These are phyloP conservation scores for Alopecurus myosuroides DNA, from an alignment of 176 grass and related monocot genomes.

Conservation along the genomic window DNA sequence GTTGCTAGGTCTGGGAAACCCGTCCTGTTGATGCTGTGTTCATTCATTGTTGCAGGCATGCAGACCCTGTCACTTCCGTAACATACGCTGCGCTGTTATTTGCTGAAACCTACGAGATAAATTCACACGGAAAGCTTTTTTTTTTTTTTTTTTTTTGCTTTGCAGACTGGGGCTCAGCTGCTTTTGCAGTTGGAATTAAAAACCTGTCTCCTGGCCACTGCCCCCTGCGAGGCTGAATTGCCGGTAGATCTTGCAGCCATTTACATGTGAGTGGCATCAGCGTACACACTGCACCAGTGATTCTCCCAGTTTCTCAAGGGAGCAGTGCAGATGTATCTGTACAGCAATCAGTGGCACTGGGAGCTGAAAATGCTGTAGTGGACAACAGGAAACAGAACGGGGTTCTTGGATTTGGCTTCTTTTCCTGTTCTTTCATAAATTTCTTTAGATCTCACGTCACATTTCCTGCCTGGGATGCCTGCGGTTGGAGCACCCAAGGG, in stretches of 20 bases:
- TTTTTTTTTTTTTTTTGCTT: neutral
- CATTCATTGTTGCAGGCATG: neutral
- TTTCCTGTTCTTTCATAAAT: neutral
- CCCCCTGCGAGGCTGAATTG: neutral
- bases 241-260: neutral
- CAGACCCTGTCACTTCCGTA: neutral
- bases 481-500: constrained; percentile 16
- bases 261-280: neutral
- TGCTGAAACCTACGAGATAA: neutral
- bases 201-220: neutral
- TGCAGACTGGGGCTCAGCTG: neutral
- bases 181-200: neutral
- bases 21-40: neutral
- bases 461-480: neutral
- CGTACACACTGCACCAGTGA: neutral
- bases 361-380: neutral
- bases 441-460: constrained; percentile 26
- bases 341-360: neutral
- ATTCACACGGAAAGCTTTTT: neutral
- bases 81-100: neutral
- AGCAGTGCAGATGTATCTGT: neutral
- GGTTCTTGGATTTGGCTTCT: constrained; percentile 11
- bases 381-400: constrained; percentile 7
- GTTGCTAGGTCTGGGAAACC: neutral
- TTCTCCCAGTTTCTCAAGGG: neutral